Evolutionary conservation across 768 basidiomycete genomes (phyloP), one percentile per base, ranked within the genome.

Genomic region (Kwoniella botswanensis): DNA sequence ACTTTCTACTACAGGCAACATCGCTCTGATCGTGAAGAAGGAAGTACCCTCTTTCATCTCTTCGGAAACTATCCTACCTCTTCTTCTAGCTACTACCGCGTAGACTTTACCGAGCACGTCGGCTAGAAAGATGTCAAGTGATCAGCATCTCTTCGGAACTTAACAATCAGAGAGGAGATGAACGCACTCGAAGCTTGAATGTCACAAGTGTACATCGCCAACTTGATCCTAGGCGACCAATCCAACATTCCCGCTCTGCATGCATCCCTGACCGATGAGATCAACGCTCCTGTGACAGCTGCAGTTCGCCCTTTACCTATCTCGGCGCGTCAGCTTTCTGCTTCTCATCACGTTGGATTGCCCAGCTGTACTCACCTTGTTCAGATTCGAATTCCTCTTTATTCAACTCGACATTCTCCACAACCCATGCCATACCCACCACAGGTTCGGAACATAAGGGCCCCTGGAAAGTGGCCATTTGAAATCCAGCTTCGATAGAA

Each of bases 161-260:
- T 18, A 18, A 10, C 63, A 18, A 24, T 5, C 22, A 64, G 44
- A 68, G 52, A 35, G 5, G 13, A 29, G 44, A 50, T 55, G 42
- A 15, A 87, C 93, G 80, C 82, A 98, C 95, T 93, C 17, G 96
- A 94, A 1, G 95, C 93, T 85, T 98, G 97, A 65, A 99, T 98
- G 79, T 98, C 95, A 83, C 96, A 99, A 13, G 92, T 91, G 83
- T 99, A 99, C 94, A 98, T 98, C 0, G 97, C 97, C 75, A 99
- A 86, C 90, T 95, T 93, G 75, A 99, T 87, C 68, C 97, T 87
- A 15, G 97, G 97, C 1, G 95, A 98, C 97, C 97, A 99, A 83
- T 98, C 97, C 56, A 98, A 85, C 67, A 99, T 82, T 0, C 92
- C 94, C 74, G 90, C 91, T 70, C 92, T 88, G 81, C 94, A 98